phyloP scores from a whole-genome alignment of 2,329 filamentous ascomycete genomes.

The Ophiostoma pallidulum region DNA sequence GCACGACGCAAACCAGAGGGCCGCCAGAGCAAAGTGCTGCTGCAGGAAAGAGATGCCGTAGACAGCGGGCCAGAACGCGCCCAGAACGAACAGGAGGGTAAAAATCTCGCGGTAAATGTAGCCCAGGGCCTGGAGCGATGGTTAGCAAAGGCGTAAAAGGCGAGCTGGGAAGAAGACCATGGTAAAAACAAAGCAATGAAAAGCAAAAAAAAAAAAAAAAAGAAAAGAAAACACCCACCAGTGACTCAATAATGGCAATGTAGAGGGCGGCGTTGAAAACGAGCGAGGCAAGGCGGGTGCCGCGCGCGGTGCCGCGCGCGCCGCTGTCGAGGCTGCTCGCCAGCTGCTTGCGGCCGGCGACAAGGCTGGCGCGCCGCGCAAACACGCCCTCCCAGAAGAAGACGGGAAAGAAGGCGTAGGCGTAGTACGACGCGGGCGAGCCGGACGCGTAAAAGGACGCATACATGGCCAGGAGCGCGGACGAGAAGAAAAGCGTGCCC shows the following conservation, averaged over 20 bases:
- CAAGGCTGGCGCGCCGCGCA: conserved; percentile 61
- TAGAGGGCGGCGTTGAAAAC: conserved; percentile 56
- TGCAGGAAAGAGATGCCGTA: conserved; percentile 66
- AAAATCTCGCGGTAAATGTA: conserved; percentile 88
- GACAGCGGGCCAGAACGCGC: conserved; percentile 64
- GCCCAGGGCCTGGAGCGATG: conserved; percentile 60
- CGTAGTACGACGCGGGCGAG: conserved; percentile 78
- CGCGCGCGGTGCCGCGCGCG: conserved; percentile 28
- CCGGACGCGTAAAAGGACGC: conserved; percentile 70
- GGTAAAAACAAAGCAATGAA: too few species aligned
- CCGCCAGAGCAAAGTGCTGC: conserved; percentile 52
- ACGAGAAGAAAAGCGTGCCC: conserved; percentile 60
- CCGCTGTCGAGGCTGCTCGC: conserved; percentile 59
- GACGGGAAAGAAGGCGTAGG: conserved; percentile 84
- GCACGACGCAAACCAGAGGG: conserved; percentile 69
- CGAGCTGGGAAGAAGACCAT: too few species aligned
- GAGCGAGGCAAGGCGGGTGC: conserved; percentile 39
- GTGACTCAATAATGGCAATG: conserved; percentile 64
- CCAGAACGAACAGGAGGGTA: conserved; percentile 68
- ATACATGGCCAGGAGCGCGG: conserved; percentile 64
- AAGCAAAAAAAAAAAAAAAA: not conserved
- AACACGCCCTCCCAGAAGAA: conserved; percentile 96
- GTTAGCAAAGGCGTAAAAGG: not conserved
- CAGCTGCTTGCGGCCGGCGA: conserved; percentile 56
- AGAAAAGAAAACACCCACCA: conserved; percentile 40